Conservation (phyloP, 768 basidiomycete species). For the Termitomyces sp. region DNA sequence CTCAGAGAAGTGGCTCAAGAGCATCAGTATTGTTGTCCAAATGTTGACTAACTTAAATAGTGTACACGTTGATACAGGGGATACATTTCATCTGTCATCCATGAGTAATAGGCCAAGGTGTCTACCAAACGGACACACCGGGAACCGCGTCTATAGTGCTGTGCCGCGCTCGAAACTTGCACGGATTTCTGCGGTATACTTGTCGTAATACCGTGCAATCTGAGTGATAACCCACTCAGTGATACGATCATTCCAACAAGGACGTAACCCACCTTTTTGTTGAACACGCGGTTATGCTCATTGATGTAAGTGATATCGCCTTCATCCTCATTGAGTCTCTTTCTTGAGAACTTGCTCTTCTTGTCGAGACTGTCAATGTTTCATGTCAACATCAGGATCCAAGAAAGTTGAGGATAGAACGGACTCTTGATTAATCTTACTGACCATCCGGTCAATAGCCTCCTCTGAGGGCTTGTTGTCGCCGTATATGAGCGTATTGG, state of each 20-base stretch:
- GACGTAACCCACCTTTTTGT: conserved; percentile 71
- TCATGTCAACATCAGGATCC: background rate
- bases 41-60: background rate
- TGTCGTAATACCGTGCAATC: conserved; percentile 95
- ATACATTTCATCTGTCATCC: background rate
- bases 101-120: background rate
- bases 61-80: background rate
- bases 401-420: conserved; percentile 25
- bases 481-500: conserved; percentile 88
- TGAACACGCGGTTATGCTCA: conserved; percentile 95
- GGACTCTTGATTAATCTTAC: conserved; percentile 91
- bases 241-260: background rate
- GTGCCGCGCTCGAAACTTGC: conserved; percentile 98
- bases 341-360: conserved; percentile 85
- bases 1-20: background rate
- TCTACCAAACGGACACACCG: background rate
- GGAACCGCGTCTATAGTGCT: conserved; percentile 51
- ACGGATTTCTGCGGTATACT: conserved; percentile 93
- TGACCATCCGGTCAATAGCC: conserved; percentile 86
- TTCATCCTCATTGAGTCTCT: conserved; percentile 84
- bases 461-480: conserved; percentile 96
- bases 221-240: conserved; percentile 20
- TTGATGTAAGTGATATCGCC: conserved; percentile 99
- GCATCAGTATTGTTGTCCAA: background rate
- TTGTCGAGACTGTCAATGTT: conserved; percentile 66